A percentile compares a stretch with the other conserved stretches of the same genome.
phyloP scores from a whole-genome alignment of 495 filamentous ascomycete genomes.

The Penicillium arizonense region DNA sequence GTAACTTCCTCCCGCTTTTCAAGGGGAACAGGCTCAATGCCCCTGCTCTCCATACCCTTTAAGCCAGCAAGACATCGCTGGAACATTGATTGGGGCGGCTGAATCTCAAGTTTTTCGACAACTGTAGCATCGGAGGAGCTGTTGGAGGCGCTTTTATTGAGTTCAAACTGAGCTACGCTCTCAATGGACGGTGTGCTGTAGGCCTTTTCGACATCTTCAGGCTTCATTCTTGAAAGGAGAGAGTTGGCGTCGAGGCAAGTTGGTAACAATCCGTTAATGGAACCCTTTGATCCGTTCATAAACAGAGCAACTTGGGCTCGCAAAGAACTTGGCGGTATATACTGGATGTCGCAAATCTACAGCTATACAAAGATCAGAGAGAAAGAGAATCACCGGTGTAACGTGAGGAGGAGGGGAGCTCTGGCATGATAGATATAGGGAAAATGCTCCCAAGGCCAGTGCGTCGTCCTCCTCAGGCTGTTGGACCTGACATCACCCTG shows the following conservation, averaged over 20 bases:
- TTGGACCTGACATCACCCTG: constrained; percentile 27
- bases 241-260: neutral
- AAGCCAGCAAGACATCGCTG: constrained; percentile 36
- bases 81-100: constrained; percentile 20
- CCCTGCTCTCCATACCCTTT: constrained; percentile 60
- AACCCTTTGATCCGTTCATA: neutral
- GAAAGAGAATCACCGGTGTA: neutral
- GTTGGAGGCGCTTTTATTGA: constrained; percentile 18
- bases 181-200: constrained; percentile 14
- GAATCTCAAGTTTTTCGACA: constrained; percentile 7
- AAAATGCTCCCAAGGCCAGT: neutral
- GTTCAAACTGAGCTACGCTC: constrained; percentile 16
- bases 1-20: constrained; percentile 46
- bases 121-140: constrained; percentile 15
- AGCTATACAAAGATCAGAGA: neutral
- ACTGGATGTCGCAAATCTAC: constrained; percentile 1
- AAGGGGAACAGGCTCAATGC: constrained; percentile 63
- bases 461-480: constrained; percentile 4
- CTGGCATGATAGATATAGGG: constrained; percentile 27
- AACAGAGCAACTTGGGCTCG: neutral
- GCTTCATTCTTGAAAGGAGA: constrained; percentile 8
- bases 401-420: neutral
- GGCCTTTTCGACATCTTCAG: constrained; percentile 24
- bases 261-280: neutral
- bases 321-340: neutral